Evolutionary conservation across 768 basidiomycete species (phyloP).

Genomic region (Phylloporus sp.): DNA sequence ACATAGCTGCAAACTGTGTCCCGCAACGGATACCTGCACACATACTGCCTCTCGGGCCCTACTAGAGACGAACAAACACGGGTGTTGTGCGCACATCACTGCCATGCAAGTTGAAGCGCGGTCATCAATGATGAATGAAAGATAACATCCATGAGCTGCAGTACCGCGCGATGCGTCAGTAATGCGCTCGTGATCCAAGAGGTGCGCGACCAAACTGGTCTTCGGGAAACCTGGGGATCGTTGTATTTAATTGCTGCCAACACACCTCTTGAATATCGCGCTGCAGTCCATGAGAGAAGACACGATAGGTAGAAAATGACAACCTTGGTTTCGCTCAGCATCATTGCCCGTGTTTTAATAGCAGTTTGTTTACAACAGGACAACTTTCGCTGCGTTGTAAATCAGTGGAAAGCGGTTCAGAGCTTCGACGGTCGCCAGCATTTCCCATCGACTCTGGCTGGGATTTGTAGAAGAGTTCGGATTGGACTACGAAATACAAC

Average conservation of each 20-base stretch:
- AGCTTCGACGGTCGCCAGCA: too few relatives aligned
- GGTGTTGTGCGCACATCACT: constrained; percentile 68
- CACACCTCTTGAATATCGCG: constrained; percentile 22
- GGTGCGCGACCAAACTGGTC: constrained; percentile 66
- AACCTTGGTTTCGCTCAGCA: too few relatives aligned
- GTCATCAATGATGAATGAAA: constrained; percentile 71
- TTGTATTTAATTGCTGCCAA: constrained; percentile 37
- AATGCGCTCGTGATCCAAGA: constrained; percentile 86
- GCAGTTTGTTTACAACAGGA: too few relatives aligned
- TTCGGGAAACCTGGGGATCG: constrained; percentile 75
- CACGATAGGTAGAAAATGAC: constrained; percentile 1
- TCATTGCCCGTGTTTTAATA: too few relatives aligned
- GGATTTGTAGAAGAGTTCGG: too few relatives aligned
- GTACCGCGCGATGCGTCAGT: constrained; percentile 79
- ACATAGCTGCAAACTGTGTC: constrained; percentile 77
- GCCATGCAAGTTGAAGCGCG: constrained; percentile 60
- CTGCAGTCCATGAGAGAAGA: constrained; percentile 18
- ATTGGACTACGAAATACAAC: too few relatives aligned
- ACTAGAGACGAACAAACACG: constrained; percentile 76
- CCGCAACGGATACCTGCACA: constrained; percentile 26
- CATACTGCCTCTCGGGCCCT: constrained; percentile 75
- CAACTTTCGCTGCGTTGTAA: too few relatives aligned
- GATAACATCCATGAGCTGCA: constrained; percentile 80
- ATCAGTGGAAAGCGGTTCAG: too few relatives aligned
- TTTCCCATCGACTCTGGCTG: too few relatives aligned